Evolutionary conservation across 495 filamentous ascomycete species (phyloP).

Genomic region (Schizothecium vesticola): DNA sequence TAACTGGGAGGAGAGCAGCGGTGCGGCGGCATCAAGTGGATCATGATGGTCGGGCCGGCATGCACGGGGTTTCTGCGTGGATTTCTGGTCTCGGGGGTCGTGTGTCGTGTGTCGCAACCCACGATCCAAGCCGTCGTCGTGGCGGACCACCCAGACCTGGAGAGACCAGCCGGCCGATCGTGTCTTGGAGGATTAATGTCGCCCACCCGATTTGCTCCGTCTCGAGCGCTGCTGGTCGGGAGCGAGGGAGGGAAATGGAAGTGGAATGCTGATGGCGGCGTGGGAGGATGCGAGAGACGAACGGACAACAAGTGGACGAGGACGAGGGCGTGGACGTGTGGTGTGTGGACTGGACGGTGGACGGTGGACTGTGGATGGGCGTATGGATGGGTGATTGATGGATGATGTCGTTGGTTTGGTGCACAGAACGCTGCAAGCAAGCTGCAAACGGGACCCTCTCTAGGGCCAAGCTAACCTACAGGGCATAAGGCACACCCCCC

Average conservation of each 20-base stretch:
- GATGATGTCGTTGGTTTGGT: slow-evolving; percentile 25
- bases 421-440: background rate
- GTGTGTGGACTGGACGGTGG: slow-evolving; percentile 2
- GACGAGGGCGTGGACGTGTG: background rate
- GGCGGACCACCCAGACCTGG: background rate
- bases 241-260: background rate
- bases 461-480: background rate
- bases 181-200: background rate
- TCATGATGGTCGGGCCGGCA: slow-evolving; percentile 22
- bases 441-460: background rate
- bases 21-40: slow-evolving; percentile 17
- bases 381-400: slow-evolving; percentile 16
- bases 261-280: slow-evolving; percentile 4
- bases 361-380: slow-evolving; percentile 5
- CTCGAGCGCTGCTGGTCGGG: background rate
- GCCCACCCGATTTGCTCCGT: background rate
- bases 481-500: background rate
- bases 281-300: slow-evolving; percentile 7
- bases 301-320: background rate
- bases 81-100: background rate
- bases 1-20: slow-evolving; percentile 19
- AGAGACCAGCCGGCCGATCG: background rate
- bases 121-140: background rate
- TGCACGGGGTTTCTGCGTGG: background rate
- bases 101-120: slow-evolving; percentile 1